phyloP scores from a whole-genome alignment of 352 stramenopile genomes.

The Pythium rishiriense region DNA sequence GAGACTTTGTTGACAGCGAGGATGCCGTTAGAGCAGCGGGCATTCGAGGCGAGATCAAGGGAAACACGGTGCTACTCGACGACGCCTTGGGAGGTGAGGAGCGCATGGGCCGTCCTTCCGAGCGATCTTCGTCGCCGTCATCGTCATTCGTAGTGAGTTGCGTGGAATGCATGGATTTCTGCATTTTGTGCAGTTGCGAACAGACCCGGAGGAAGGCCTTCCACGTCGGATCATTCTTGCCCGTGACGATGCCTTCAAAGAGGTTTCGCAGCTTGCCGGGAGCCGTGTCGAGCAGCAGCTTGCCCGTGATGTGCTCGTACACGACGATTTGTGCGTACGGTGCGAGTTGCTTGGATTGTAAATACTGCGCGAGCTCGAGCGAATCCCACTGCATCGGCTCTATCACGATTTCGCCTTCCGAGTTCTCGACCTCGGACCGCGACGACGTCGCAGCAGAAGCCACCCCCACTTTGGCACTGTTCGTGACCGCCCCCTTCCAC shows the following conservation, averaged over 20 bases:
- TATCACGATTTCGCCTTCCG: conserved; percentile 18
- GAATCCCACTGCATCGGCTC: conserved; percentile 54
- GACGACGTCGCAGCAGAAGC: background rate
- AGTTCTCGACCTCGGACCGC: conserved; percentile 17
- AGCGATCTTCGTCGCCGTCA: background rate
- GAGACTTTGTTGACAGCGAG: conserved; percentile 7
- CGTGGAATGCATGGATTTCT: conserved; percentile 23
- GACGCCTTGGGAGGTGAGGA: background rate
- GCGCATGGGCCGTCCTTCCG: background rate
- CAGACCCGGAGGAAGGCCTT: conserved; percentile 45
- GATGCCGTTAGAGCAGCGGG: conserved; percentile 8
- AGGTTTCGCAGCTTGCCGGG: conserved; percentile 43
- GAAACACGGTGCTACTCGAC: conserved; percentile 26
- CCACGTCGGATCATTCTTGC: conserved; percentile 45
- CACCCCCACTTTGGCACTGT: background rate
- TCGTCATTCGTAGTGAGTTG: background rate
- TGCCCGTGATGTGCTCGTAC: conserved; percentile 63
- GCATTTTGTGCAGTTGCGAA: conserved; percentile 46
- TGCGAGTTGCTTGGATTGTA: conserved; percentile 48
- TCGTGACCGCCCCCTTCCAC: conserved; percentile 49
- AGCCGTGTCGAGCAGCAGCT: conserved; percentile 50
- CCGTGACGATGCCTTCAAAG: conserved; percentile 32
- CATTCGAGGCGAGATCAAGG: conserved; percentile 32
- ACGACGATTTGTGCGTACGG: conserved; percentile 54
- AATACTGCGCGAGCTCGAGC: conserved; percentile 58